Percentiles rank a stretch among this genome's conserved stretches.
These are phyloP conservation scores for Pythium dissotocum DNA, from an alignment of 352 stramenopile genomes.

Conservation along the genomic window DNA sequence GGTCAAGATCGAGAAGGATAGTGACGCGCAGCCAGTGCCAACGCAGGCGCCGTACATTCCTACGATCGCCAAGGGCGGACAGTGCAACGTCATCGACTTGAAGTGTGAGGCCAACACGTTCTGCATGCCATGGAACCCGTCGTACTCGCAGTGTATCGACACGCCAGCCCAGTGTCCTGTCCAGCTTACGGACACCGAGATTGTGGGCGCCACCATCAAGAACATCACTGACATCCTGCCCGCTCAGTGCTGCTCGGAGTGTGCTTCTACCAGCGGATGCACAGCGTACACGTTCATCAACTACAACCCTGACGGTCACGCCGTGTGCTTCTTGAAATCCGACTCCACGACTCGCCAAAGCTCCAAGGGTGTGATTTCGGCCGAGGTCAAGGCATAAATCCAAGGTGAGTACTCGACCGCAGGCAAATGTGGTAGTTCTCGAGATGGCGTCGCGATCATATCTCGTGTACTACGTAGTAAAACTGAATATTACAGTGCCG, in stretches of 20 bases:
- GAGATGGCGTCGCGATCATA: too few relatives aligned
- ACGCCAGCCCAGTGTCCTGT: not conserved
- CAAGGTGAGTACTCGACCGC: too few relatives aligned
- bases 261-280: not conserved
- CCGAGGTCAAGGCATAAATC: not conserved
- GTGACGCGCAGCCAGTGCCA: not conserved
- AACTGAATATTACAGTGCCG: too few relatives aligned
- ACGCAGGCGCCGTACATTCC: not conserved
- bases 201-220: not conserved
- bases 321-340: not conserved
- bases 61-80: not conserved
- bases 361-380: not conserved
- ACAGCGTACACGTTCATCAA: not conserved
- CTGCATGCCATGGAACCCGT: slow-evolving; percentile 1
- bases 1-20: not conserved
- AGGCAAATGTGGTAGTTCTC: too few relatives aligned
- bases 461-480: too few relatives aligned
- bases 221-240: not conserved
- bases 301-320: not conserved
- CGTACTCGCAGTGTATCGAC: not conserved
- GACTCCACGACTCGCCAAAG: not conserved
- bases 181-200: not conserved
- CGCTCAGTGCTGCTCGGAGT: not conserved
- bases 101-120: not conserved
- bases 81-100: not conserved